Evolutionary conservation across 345 rosid species (phyloP).

Genomic region (Eucalyptus fibrosa): DNA sequence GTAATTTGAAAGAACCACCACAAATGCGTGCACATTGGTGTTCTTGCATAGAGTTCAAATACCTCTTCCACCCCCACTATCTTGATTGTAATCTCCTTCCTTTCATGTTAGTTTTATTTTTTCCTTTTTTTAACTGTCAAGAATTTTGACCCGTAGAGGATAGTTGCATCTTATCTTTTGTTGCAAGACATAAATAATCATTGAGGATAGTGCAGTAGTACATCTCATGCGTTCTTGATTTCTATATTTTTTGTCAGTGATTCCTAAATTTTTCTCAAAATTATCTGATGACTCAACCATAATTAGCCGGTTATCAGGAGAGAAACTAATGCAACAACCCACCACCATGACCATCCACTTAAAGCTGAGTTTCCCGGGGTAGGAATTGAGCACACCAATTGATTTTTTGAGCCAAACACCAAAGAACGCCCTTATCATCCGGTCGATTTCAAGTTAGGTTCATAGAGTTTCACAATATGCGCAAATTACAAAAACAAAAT

Average conservation of each 20-base stretch:
- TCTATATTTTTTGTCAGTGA: background rate
- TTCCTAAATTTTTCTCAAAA: background rate
- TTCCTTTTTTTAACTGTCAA: background rate
- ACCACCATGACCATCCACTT: background rate
- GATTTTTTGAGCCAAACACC: background rate
- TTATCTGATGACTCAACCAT: background rate
- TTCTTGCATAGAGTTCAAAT: too few species aligned
- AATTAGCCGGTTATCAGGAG: background rate
- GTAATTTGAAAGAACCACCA: too few species aligned
- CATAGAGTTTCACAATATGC: rapidly evolving
- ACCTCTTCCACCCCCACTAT: too few species aligned
- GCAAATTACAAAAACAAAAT: background rate
- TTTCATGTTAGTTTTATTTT: background rate
- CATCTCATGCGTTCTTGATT: background rate
- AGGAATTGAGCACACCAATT: background rate
- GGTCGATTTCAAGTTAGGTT: background rate
- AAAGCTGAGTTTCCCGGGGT: background rate
- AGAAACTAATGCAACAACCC: background rate
- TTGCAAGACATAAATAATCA: background rate
- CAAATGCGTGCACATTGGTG: too few species aligned
- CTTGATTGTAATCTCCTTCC: too few species aligned
- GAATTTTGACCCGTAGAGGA: background rate
- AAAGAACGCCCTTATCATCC: background rate
- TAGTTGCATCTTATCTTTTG: background rate
- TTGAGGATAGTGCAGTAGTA: background rate